Percentiles rank a stretch among this genome's conserved stretches.
These are phyloP conservation scores for Lepidopterella palustris DNA, from an alignment of 495 filamentous ascomycete genomes.

Conservation along the genomic window DNA sequence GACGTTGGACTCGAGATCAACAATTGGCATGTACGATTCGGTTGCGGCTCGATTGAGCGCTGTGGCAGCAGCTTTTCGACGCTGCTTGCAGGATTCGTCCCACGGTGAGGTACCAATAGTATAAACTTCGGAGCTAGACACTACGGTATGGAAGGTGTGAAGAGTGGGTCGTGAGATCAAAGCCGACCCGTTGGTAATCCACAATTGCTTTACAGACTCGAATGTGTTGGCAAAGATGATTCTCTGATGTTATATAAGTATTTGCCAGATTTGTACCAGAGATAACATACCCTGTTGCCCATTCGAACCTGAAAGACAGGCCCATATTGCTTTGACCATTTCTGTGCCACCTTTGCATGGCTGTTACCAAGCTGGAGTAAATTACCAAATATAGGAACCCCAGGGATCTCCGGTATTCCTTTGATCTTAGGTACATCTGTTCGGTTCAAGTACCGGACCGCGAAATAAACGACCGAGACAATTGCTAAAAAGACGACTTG, in stretches of 20 bases:
- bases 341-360: conserved; percentile 48
- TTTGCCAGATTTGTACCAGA: not conserved
- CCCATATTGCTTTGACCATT: conserved; percentile 56
- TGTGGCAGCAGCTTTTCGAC: conserved; percentile 63
- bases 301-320: conserved; percentile 64
- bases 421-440: conserved; percentile 60
- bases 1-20: conserved; percentile 59
- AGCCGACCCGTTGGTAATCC: conserved; percentile 66
- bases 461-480: conserved; percentile 37
- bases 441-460: conserved; percentile 49
- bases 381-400: conserved; percentile 58
- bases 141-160: conserved; percentile 67
- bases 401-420: conserved; percentile 56
- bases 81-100: conserved; percentile 66
- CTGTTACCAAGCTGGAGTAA: conserved; percentile 51
- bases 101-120: conserved; percentile 70
- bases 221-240: conserved; percentile 67
- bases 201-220: conserved; percentile 59
- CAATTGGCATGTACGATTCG: conserved; percentile 63
- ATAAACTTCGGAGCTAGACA: conserved; percentile 62
- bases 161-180: conserved; percentile 63
- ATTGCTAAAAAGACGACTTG: conserved; percentile 13
- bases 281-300: conserved; percentile 50
- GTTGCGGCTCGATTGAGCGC: conserved; percentile 62
- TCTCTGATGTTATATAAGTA: conserved; percentile 38